phyloP scores from a whole-genome alignment of 306 rosid species.

The Vigna unguiculata region DNA sequence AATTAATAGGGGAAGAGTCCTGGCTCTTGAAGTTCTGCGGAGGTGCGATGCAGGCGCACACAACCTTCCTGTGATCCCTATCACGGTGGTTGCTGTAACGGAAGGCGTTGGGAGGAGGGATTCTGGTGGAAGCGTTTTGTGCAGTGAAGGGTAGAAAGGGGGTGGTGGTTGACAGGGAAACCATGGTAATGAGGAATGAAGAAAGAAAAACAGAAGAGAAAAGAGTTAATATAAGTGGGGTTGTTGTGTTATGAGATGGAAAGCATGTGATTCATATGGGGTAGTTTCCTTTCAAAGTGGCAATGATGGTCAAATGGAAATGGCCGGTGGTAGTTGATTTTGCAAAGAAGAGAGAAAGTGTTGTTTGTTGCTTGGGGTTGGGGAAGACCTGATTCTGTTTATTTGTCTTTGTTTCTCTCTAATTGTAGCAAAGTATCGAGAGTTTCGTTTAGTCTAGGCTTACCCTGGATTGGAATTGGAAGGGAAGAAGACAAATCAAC shows the following conservation, averaged over 20 bases:
- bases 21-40: conserved; percentile 66
- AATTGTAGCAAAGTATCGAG: neutral
- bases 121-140: conserved; percentile 47
- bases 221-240: neutral
- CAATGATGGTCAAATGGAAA: conserved; percentile 26
- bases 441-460: neutral
- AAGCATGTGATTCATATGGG: conserved; percentile 35
- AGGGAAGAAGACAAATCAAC: neutral
- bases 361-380: neutral
- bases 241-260: neutral
- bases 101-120: conserved; percentile 41
- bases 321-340: conserved; percentile 31
- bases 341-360: neutral
- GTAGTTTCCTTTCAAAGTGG: neutral
- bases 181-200: conserved; percentile 53
- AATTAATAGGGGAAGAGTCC: conserved; percentile 63
- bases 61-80: conserved; percentile 53
- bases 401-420: neutral
- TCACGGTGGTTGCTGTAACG: conserved; percentile 34
- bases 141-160: conserved; percentile 54
- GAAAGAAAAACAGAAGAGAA: neutral
- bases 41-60: conserved; percentile 88
- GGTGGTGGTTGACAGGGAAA: conserved; percentile 60
- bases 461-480: neutral
- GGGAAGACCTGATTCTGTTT: neutral